Evolutionary conservation across 495 filamentous ascomycete species (phyloP).

Genomic region (Trichocladium antarcticum): DNA sequence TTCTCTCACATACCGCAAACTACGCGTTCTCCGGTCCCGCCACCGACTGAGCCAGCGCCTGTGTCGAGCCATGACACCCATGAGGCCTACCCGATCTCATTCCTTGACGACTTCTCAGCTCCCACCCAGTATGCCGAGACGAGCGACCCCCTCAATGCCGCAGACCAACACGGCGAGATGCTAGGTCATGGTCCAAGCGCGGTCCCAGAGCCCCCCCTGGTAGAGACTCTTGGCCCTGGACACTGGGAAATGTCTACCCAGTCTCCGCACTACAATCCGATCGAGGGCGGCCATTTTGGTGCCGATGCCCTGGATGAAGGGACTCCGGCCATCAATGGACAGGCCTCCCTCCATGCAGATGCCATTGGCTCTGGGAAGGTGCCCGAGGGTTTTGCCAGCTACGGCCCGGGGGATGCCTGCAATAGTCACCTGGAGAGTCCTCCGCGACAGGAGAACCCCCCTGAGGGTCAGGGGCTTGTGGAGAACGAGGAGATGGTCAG

Average conservation of each 20-base stretch:
- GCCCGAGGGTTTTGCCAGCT: conserved; percentile 21
- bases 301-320: conserved; percentile 17
- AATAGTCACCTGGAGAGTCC: background rate
- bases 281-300: conserved; percentile 22
- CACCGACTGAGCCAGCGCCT: background rate
- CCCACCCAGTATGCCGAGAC: conserved; percentile 14
- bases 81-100: conserved; percentile 19
- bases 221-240: conserved; percentile 12
- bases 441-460: background rate
- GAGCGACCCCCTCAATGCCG: conserved; percentile 2
- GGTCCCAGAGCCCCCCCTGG: conserved; percentile 1
- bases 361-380: conserved; percentile 2
- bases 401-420: conserved; percentile 8
- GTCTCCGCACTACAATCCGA: conserved; percentile 14
- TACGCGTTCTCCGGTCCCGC: background rate
- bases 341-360: conserved; percentile 7
- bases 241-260: conserved; percentile 21
- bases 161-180: conserved; percentile 7
- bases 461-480: conserved; percentile 4
- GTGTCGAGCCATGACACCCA: background rate
- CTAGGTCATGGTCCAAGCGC: background rate
- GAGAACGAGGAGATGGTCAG: conserved; percentile 7
- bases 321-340: conserved; percentile 1
- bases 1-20: conserved; percentile 24
- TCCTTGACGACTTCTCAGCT: conserved; percentile 11